A percentile compares a stretch with the other conserved stretches of the same genome.
Evolutionary conservation across 345 rosid genomes (phyloP).

Genomic region (Brassica nigra): DNA sequence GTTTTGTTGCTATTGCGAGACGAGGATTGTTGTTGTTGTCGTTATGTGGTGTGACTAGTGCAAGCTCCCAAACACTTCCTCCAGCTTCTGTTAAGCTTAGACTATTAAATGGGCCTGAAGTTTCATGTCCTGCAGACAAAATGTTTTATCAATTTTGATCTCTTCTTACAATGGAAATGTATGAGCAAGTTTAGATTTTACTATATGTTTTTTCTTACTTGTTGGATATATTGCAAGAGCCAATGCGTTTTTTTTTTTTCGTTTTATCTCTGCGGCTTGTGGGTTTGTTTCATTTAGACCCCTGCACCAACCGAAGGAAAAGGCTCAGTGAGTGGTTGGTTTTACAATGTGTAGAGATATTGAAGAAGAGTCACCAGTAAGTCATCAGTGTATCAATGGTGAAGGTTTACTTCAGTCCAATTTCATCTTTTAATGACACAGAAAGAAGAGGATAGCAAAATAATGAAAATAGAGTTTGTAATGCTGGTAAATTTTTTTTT

Average conservation of each 20-base stretch:
- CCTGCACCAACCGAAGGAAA: constrained; percentile 46
- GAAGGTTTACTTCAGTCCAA: constrained; percentile 39
- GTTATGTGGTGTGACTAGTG: constrained; percentile 76
- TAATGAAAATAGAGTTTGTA: no score
- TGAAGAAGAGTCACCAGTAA: constrained; percentile 51
- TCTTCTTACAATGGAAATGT: background rate
- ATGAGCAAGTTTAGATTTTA: background rate
- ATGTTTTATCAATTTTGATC: background rate
- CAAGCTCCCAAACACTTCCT: constrained; percentile 88
- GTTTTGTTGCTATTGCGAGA: constrained; percentile 42
- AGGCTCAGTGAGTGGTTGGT: background rate
- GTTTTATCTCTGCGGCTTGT: constrained; percentile 69
- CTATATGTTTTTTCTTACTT: no score
- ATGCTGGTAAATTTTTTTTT: background rate
- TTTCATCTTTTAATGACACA: no score
- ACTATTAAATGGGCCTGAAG: constrained; percentile 45
- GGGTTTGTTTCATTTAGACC: constrained; percentile 78
- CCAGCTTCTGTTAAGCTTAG: constrained; percentile 54
- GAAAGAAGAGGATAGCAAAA: no score
- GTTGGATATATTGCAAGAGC: constrained; percentile 87
- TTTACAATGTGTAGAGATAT: background rate
- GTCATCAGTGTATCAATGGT: constrained; percentile 62
- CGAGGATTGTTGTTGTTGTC: constrained; percentile 37
- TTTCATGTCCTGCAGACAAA: constrained; percentile 40
- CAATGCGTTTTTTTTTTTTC: constrained; percentile 59